Evolutionary conservation across 2,329 filamentous ascomycete genomes (phyloP).

Genomic region (Microascus cirrosus): DNA sequence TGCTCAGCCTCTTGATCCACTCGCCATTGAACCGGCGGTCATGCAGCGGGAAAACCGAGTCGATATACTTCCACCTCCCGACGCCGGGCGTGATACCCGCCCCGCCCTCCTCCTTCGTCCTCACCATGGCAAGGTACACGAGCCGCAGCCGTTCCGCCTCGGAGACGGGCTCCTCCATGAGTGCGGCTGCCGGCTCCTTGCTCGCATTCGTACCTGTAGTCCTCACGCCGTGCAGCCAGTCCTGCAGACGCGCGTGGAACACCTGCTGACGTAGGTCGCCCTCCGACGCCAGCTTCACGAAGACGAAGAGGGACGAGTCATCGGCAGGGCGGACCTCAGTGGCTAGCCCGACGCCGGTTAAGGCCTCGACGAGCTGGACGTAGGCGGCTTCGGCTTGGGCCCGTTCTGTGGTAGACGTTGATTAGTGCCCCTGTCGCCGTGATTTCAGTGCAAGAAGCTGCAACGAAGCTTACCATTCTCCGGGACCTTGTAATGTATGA

Average conservation of each 20-base stretch:
- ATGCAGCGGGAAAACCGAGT: constrained; percentile 69
- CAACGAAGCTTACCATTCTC: constrained; percentile 41
- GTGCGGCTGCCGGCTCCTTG: constrained; percentile 52
- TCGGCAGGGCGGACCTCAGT: constrained; percentile 80
- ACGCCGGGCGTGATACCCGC: constrained; percentile 62
- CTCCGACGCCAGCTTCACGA: constrained; percentile 68
- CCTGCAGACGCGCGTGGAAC: constrained; percentile 77
- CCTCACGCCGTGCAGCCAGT: constrained; percentile 87
- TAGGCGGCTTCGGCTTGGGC: constrained; percentile 63
- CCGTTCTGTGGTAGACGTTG: constrained; percentile 39
- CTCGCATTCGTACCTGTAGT: constrained; percentile 62
- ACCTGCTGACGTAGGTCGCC: constrained; percentile 67
- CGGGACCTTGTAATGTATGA: constrained; percentile 67
- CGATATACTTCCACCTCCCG: constrained; percentile 62
- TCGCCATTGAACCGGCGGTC: constrained; percentile 63
- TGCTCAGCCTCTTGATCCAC: constrained; percentile 66
- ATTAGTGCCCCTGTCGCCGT: not conserved
- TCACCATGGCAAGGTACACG: constrained; percentile 76
- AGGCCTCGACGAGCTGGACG: constrained; percentile 61
- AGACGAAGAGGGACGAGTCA: constrained; percentile 66
- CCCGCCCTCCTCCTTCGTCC: constrained; percentile 61
- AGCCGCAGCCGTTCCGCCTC: constrained; percentile 82
- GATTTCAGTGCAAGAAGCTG: not conserved
- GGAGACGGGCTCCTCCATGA: constrained; percentile 65
- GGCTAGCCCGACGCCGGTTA: constrained; percentile 70